Percentiles rank a stretch among this genome's conserved stretches.
phyloP scores from a whole-genome alignment of 306 rosid species.

The Gleditsia sinensis region DNA sequence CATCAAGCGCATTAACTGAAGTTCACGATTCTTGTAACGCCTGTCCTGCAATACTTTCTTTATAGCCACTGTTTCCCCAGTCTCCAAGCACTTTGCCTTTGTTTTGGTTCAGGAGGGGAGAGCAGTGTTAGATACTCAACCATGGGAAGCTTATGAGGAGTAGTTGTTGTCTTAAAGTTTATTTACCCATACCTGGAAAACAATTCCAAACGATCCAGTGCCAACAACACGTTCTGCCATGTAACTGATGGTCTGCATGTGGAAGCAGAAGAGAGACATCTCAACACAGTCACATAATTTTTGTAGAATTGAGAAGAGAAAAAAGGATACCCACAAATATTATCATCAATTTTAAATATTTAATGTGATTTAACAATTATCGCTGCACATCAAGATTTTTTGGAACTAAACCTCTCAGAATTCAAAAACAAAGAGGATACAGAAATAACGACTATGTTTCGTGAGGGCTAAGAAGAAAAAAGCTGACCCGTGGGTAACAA shows the following conservation, averaged over 20 bases:
- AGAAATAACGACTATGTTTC: not conserved
- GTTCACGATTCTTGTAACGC: constrained; percentile 89
- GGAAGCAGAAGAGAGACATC: constrained; percentile 30
- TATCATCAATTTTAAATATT: constrained; percentile 22
- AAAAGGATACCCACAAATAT: constrained; percentile 9
- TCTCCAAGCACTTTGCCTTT: constrained; percentile 93
- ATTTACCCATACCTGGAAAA: constrained; percentile 75
- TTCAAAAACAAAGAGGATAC: not conserved
- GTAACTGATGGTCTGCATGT: constrained; percentile 88
- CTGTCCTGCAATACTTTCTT: constrained; percentile 93
- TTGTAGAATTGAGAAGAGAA: not conserved
- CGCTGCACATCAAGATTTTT: not conserved
- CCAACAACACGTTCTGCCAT: constrained; percentile 99
- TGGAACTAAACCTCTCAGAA: not conserved
- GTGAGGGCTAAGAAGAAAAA: not conserved
- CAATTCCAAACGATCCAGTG: constrained; percentile 93
- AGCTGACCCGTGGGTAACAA: not conserved
- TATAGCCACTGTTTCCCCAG: constrained; percentile 86
- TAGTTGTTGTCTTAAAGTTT: constrained; percentile 3
- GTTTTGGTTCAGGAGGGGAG: constrained; percentile 20
- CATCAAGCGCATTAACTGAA: constrained; percentile 95
- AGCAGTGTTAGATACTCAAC: constrained; percentile 37
- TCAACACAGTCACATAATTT: constrained; percentile 22
- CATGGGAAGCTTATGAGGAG: constrained; percentile 8
- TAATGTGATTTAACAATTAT: constrained; percentile 11